These are phyloP conservation scores for Scheffersomyces segobiensis DNA, from an alignment of 1,139 yeast species.

Conservation along the genomic window DNA sequence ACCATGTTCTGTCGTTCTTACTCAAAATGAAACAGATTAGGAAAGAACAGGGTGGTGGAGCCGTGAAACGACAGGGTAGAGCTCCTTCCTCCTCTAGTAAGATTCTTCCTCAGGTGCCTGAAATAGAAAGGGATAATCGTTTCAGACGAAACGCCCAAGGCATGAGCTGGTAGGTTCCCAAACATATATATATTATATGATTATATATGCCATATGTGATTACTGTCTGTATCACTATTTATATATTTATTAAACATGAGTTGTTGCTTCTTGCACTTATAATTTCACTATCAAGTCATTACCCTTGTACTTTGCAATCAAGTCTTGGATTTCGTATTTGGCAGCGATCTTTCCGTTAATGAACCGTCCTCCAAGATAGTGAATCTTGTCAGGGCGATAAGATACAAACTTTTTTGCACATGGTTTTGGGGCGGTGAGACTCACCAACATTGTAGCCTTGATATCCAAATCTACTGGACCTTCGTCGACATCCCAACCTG, in stretches of 20 bases:
- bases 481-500: constrained; percentile 94
- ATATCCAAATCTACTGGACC: constrained; percentile 62
- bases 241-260: too few species aligned
- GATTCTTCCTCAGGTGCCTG: constrained; percentile 2
- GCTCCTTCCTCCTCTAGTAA: background rate
- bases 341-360: constrained; percentile 64
- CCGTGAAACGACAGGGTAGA: background rate
- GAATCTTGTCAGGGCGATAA: constrained; percentile 37
- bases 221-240: background rate
- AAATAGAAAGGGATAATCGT: constrained; percentile 1
- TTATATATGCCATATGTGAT: background rate
- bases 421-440: constrained; percentile 93
- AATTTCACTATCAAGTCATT: constrained; percentile 42
- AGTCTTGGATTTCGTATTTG: constrained; percentile 64
- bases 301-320: constrained; percentile 30
- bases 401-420: constrained; percentile 56
- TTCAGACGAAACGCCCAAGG: constrained; percentile 1
- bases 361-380: constrained; percentile 90
- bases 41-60: background rate
- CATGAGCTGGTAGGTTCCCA: background rate
- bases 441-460: constrained; percentile 67
- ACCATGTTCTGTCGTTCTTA: background rate
- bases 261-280: background rate
- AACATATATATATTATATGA: too few species aligned
- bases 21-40: background rate